Percentiles rank a stretch among this genome's conserved stretches.
phyloP scores from a whole-genome alignment of 768 basidiomycete genomes.

The Boletellus ananas region DNA sequence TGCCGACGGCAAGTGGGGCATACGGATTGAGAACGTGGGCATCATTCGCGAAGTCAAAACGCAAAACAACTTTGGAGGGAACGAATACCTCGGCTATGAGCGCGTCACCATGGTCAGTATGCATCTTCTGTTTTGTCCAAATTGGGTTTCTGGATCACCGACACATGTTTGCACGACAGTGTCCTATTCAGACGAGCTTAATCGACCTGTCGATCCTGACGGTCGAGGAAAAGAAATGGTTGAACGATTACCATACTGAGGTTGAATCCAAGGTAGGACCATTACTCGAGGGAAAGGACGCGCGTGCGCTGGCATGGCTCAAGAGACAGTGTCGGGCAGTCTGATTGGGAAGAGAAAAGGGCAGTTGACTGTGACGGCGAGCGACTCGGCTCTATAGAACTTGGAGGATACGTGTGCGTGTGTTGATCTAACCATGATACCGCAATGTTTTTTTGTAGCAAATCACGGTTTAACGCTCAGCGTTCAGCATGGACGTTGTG shows the following conservation, averaged over 20 bases:
- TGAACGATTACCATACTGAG: constrained; percentile 81
- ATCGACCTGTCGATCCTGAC: constrained; percentile 62
- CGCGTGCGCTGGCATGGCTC: constrained; percentile 24
- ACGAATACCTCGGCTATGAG: constrained; percentile 83
- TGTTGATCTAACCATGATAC: too few relatives aligned
- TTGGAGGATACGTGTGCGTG: too few relatives aligned
- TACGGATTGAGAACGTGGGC: constrained; percentile 89
- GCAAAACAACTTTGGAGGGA: constrained; percentile 74
- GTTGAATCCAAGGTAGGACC: constrained; percentile 51
- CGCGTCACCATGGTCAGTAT: constrained; percentile 76
- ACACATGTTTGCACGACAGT: constrained; percentile 32
- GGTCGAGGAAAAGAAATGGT: constrained; percentile 70
- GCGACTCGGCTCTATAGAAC: too few relatives aligned
- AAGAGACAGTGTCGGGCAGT: constrained; percentile 16
- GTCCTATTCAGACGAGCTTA: constrained; percentile 85
- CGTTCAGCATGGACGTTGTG: too few relatives aligned
- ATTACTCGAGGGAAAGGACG: constrained; percentile 44
- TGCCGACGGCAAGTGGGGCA: constrained; percentile 84
- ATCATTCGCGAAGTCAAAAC: constrained; percentile 71
- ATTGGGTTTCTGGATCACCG: background rate
- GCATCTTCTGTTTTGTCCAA: background rate
- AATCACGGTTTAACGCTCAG: too few relatives aligned
- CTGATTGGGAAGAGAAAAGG: background rate
- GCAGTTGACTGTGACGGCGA: too few relatives aligned
- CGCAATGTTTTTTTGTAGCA: too few relatives aligned